Conservation (phyloP, 495 filamentous ascomycete species). For the Physcia stellaris region DNA sequence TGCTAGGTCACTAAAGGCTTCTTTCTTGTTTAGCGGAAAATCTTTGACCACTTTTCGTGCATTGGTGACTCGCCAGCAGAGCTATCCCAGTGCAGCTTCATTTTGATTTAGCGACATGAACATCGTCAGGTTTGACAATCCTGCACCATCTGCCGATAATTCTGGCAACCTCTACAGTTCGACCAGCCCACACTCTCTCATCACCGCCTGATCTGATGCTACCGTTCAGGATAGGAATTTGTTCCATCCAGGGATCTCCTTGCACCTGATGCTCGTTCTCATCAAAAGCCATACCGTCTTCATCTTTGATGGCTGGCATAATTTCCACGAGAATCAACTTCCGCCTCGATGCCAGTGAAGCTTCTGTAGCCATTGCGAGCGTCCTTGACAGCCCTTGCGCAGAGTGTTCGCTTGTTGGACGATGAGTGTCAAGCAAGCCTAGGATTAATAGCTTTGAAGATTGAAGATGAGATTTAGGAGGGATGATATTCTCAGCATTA, state of each 20-base stretch:
- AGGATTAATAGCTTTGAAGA: conserved; percentile 40
- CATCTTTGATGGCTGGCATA: not conserved
- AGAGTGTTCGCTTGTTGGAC: conserved; percentile 64
- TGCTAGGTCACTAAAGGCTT: too few relatives aligned
- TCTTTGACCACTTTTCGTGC: too few relatives aligned
- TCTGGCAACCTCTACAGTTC: conserved; percentile 47
- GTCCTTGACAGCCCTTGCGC: conserved; percentile 68
- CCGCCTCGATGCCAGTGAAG: conserved; percentile 27
- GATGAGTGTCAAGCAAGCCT: conserved; percentile 53
- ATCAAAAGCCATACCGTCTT: conserved; percentile 13
- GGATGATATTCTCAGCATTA: conserved; percentile 13
- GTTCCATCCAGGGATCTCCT: conserved; percentile 34
- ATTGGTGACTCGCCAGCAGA: too few relatives aligned
- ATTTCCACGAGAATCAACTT: conserved; percentile 31
- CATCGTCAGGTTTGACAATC: too few relatives aligned
- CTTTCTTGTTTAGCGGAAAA: too few relatives aligned
- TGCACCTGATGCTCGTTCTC: conserved; percentile 18
- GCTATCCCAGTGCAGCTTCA: too few relatives aligned
- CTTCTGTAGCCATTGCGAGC: conserved; percentile 52
- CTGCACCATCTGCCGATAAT: conserved; percentile 63
- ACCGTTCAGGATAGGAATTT: conserved; percentile 51
- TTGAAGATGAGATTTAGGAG: conserved; percentile 8
- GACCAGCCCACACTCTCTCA: conserved; percentile 48
- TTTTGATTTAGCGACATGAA: too few relatives aligned
- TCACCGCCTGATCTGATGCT: conserved; percentile 38